A percentile compares a stretch with the other conserved stretches of the same genome.
Conservation (phyloP, 2,329 filamentous ascomycete species). For the Pseudopyrenochaeta lycopersici region DNA sequence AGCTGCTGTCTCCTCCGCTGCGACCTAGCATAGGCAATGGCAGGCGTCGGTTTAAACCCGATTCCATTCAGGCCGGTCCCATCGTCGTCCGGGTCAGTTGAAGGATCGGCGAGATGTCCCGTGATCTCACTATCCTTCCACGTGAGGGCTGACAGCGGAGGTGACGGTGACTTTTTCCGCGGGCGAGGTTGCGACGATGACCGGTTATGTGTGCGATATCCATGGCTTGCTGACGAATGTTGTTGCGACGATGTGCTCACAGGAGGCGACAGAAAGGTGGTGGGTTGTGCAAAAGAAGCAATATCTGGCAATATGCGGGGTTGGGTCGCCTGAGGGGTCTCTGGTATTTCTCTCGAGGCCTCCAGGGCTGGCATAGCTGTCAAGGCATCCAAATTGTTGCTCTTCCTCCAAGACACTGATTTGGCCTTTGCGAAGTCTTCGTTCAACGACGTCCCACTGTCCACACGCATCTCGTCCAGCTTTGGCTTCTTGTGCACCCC, state of each 20-base stretch:
- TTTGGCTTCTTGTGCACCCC: slow-evolving; percentile 48
- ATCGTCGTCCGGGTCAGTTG: slow-evolving; percentile 66
- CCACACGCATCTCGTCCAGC: slow-evolving; percentile 34
- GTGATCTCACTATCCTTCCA: slow-evolving; percentile 72
- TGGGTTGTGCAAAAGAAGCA: slow-evolving; percentile 40
- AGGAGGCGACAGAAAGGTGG: slow-evolving; percentile 32
- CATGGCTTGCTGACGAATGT: slow-evolving; percentile 5
- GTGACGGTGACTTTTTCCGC: slow-evolving; percentile 39
- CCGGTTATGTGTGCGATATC: slow-evolving; percentile 6
- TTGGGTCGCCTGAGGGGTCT: slow-evolving; percentile 43
- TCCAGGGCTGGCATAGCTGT: slow-evolving; percentile 5
- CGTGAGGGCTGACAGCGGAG: slow-evolving; percentile 49
- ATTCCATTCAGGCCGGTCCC: slow-evolving; percentile 71
- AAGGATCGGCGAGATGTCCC: slow-evolving; percentile 61
- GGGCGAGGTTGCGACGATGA: slow-evolving; percentile 27
- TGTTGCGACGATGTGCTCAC: slow-evolving; percentile 10
- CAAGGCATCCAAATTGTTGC: slow-evolving; percentile 10
- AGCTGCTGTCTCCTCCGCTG: slow-evolving; percentile 67
- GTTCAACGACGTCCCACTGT: slow-evolving; percentile 24
- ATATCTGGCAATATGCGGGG: slow-evolving; percentile 45
- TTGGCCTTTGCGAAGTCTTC: slow-evolving; percentile 14
- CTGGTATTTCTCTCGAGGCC: slow-evolving; percentile 33
- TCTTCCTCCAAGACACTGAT: background rate
- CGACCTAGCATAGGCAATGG: slow-evolving; percentile 64
- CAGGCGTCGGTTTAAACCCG: slow-evolving; percentile 69